These are phyloP conservation scores for Colletotrichum sp. DNA, from an alignment of 2,329 filamentous ascomycete species.

Conservation along the genomic window DNA sequence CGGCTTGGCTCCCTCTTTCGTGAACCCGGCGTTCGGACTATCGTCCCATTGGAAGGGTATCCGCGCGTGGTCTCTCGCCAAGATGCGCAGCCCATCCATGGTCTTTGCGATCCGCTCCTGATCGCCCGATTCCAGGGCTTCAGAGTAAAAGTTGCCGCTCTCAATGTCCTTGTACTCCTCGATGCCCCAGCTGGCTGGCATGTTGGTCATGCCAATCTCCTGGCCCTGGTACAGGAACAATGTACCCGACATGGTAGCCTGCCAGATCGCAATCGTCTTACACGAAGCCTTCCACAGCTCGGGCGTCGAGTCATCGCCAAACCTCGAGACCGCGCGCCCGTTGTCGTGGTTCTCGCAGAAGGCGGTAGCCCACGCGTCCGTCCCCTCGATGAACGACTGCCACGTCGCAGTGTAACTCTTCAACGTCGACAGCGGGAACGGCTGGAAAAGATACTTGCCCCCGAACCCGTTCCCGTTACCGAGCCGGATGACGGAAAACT, in stretches of 20 bases:
- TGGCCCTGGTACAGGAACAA: constrained; percentile 66
- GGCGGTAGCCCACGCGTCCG: constrained; percentile 61
- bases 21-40: constrained; percentile 66
- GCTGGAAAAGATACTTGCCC: constrained; percentile 54
- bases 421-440: constrained; percentile 47
- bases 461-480: constrained; percentile 52
- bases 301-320: constrained; percentile 49
- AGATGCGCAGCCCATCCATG: constrained; percentile 56
- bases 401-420: constrained; percentile 49
- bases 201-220: constrained; percentile 66
- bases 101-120: constrained; percentile 46
- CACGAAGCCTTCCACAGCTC: constrained; percentile 48
- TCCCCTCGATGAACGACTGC: constrained; percentile 54
- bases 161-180: constrained; percentile 62
- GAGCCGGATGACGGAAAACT: constrained; percentile 61
- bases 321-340: constrained; percentile 61
- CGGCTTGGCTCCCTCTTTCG: constrained; percentile 46
- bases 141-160: constrained; percentile 54
- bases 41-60: constrained; percentile 72
- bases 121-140: constrained; percentile 40
- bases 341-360: constrained; percentile 72
- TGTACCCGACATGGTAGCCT: constrained; percentile 55
- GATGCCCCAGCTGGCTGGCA: constrained; percentile 54
- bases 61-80: constrained; percentile 68
- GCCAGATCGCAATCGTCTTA: constrained; percentile 58